Evolutionary conservation across 2,329 filamentous ascomycete species (phyloP), one percentile per base, ranked within the genome.

Genomic region (Exophiala sp.): DNA sequence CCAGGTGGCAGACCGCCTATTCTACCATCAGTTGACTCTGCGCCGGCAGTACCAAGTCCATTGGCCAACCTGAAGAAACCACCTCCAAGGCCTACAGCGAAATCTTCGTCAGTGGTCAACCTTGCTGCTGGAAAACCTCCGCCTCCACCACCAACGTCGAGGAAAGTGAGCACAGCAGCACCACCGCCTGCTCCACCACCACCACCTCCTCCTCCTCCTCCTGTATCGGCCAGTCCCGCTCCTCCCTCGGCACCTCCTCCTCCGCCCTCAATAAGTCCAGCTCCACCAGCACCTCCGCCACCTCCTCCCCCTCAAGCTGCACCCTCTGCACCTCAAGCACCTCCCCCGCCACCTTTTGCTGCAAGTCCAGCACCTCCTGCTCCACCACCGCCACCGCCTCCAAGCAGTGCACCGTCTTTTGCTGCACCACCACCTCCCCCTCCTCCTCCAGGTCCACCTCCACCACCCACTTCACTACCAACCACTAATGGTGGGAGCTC

Each of bases 41-140:
- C 72, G 14, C 68, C 75, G 32, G 72, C 78, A 52, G 72, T 77
- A 52, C 78, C 81, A 5, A 77, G 85, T 56, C 70, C 73, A 12
- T 61, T 77, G 56, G 78, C 82, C 29, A 80, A 81, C 60, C 72
- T 88, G 40, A 78, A 84, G 61, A 88, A 84, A 69, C 74, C 75
- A 39, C 76, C 75, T 41, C 72, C 72, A 46, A 75, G 71, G 59
- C 76, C 76, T 49, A 66, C 66, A 1, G 75, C 75, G 39, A 76
- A 87, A 59, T 84, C 87, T 2, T 70, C 77, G 5, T 86, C 86
- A 12, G 78, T 83, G 16, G 74, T 77, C 20, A 85, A 84, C 34
- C 75, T 79, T 62, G 75, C 78, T 56, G 82, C 63, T 18, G 61
- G 65, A 33, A 75, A 71, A 64, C 77, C 78, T 38, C 81, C 81